Conservation (phyloP, 1,284 basidiomycete genomes). For the Ceratobasidium sp. region DNA sequence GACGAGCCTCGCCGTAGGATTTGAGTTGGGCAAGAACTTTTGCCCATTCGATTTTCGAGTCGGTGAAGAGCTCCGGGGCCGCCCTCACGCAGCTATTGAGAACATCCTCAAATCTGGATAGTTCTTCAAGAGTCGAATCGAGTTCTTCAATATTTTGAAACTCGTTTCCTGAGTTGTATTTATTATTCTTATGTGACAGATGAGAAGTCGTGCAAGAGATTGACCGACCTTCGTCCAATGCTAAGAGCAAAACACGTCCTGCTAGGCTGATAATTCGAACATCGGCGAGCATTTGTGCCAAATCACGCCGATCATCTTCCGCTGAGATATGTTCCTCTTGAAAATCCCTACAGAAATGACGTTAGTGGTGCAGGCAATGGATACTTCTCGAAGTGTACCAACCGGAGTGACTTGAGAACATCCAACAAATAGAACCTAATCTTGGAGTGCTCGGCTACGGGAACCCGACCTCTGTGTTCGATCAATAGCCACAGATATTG, state of each 20-base stretch:
- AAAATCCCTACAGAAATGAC: background rate
- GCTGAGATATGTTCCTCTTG: background rate
- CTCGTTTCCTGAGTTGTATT: background rate
- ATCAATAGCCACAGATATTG: background rate
- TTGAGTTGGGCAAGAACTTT: background rate
- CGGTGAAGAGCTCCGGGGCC: background rate
- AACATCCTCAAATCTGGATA: background rate
- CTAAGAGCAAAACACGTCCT: background rate
- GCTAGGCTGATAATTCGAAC: background rate
- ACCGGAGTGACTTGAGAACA: background rate
- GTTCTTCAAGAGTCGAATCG: background rate
- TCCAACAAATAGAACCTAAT: background rate
- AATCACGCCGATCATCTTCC: background rate
- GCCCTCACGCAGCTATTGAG: background rate
- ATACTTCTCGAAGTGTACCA: background rate
- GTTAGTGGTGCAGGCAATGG: background rate
- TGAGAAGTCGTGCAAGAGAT: background rate
- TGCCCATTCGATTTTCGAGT: background rate
- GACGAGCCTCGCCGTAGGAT: background rate
- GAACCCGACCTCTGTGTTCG: background rate
- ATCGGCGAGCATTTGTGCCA: background rate
- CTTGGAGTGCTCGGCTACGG: background rate
- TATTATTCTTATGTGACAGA: background rate
- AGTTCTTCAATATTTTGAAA: background rate
- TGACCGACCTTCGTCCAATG: background rate